Conservation (phyloP, 2,329 filamentous ascomycete species). For the Nigrospora sphaerica region DNA sequence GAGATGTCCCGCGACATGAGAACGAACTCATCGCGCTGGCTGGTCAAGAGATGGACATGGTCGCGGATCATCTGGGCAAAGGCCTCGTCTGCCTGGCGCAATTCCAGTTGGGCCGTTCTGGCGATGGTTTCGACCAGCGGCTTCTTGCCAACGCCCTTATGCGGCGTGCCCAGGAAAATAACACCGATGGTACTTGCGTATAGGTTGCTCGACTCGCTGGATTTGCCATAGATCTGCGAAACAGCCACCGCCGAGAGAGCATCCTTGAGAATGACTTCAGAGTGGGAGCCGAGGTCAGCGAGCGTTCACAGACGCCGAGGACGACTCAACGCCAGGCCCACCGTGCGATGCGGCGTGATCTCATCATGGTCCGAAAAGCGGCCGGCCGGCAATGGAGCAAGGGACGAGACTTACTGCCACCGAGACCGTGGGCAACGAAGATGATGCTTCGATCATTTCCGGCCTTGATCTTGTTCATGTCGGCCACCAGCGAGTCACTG, state of each 20-base stretch:
- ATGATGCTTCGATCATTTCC: neutral
- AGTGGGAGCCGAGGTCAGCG: too few relatives aligned
- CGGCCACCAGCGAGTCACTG: neutral
- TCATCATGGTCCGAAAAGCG: too few relatives aligned
- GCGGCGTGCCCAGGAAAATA: conserved; percentile 5
- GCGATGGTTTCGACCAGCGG: neutral
- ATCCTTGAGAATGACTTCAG: conserved; percentile 2
- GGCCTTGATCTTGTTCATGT: neutral
- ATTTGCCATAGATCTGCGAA: neutral
- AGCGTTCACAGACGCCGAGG: too few relatives aligned
- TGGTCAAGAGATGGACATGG: neutral
- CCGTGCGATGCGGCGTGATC: too few relatives aligned
- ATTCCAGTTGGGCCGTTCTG: neutral
- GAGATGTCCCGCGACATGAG: neutral
- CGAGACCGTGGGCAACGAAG: conserved; percentile 5
- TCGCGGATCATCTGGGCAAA: neutral
- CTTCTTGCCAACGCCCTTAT: neutral
- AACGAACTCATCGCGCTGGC: neutral
- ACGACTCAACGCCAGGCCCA: too few relatives aligned
- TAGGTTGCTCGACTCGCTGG: neutral
- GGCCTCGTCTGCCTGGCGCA: neutral
- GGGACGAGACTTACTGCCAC: neutral
- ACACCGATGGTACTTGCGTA: neutral
- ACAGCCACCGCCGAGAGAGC: neutral
- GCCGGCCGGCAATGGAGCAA: too few relatives aligned